phyloP scores from a whole-genome alignment of 202 grass and related monocot genomes.

The Zoysia matrella region DNA sequence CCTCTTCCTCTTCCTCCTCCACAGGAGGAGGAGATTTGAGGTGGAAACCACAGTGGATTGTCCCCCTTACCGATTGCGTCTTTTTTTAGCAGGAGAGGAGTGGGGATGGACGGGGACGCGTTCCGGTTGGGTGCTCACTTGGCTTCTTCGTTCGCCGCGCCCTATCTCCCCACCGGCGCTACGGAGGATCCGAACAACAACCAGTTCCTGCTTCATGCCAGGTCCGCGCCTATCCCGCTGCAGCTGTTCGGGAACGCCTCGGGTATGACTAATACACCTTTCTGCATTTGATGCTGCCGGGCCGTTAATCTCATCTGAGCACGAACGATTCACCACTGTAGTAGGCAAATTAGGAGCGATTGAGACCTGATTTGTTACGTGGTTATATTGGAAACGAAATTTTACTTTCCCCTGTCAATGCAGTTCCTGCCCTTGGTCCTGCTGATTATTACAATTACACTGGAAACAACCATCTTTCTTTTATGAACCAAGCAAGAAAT shows the following conservation, averaged over 20 bases:
- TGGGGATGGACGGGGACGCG: conserved; percentile 40
- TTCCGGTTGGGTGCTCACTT: conserved; percentile 17
- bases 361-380: background rate
- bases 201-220: conserved; percentile 32
- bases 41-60: no score
- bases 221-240: conserved; percentile 35
- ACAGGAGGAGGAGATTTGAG: no score
- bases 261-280: background rate
- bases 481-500: conserved; percentile 39
- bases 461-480: conserved; percentile 26
- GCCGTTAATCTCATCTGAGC: background rate
- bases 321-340: background rate
- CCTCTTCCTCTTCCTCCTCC: no score
- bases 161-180: background rate
- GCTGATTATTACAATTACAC: conserved; percentile 45
- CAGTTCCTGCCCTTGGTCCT: conserved; percentile 37
- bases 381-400: background rate
- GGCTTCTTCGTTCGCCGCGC: background rate
- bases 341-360: background rate
- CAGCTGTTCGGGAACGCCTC: conserved; percentile 40
- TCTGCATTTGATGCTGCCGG: background rate
- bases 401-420: conserved; percentile 16
- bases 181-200: conserved; percentile 16
- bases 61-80: no score
- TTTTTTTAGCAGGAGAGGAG: background rate